Base-by-base conservation (phyloP, 2,329 filamentous ascomycete genomes). In the Podosphaera fusca region DNA sequence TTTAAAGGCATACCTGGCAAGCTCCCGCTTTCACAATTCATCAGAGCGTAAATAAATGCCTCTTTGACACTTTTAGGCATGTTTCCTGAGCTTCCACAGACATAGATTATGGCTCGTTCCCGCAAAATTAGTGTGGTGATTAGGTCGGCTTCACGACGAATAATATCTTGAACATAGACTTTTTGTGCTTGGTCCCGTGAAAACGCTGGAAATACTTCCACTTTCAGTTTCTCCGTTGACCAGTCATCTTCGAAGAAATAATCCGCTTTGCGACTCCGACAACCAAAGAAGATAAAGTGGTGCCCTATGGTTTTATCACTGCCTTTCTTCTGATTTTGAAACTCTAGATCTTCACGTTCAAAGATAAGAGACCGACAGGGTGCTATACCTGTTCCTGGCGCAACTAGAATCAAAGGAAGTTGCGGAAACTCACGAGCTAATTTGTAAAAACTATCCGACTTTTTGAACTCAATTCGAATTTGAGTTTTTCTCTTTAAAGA, bases 161-260 rank as follows among this genome's bases (percentile, higher is more conserved):
- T 63, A 5, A 64, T 46, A 58, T 68, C 65, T 45, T 87, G 83
- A 1, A 86, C 82, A 61, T 87, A 87, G 6, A 80, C 67, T 65
- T 82, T 84, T 56, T 75, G 70, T 38, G 63, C 65, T 65, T 84
- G 80, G 61, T 88, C 84, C 45, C 85, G 70, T 2, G 84, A 87
- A 65, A 87, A 87, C 0, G 84, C 84, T 0, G 79, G 75, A 55
- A 76, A 70, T 1, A 85, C 74, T 5, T 73, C 69, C 4, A 85
- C 68, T 1, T 71, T 68, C 1, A 74, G 68, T 1, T 68, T 58
- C 1, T 66, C 61, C 0, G 65, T 46, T 1, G 71, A 64, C 88
- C 88, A 95, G 60, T 96, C 89, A 0, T 81, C 69, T 4, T 73
- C 69, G 67, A 92, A 98, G 70, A 88, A 89, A 69, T 79, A 95